These are phyloP conservation scores for Colletotrichum kahawae DNA, from an alignment of 2,329 filamentous ascomycete species.

Conservation along the genomic window DNA sequence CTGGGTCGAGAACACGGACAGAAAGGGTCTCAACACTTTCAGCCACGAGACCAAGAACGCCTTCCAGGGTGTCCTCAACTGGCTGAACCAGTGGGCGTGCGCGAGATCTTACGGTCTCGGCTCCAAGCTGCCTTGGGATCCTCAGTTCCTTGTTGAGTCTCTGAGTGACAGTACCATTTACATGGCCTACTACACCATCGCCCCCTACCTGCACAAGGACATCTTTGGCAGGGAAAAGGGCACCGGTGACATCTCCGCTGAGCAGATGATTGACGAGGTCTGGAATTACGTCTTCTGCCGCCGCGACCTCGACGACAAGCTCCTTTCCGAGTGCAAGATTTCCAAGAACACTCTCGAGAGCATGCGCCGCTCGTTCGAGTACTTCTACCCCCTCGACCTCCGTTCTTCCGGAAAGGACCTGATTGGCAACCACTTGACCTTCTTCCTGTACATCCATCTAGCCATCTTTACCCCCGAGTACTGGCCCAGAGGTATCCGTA, in stretches of 20 bases:
- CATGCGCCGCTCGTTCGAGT: constrained; percentile 92
- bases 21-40: constrained; percentile 79
- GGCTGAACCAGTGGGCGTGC: constrained; percentile 96
- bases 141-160: constrained; percentile 87
- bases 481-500: constrained; percentile 85
- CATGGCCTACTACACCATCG: constrained; percentile 78
- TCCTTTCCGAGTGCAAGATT: constrained; percentile 72
- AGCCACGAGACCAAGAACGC: constrained; percentile 76
- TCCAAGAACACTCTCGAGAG: constrained; percentile 74
- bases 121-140: constrained; percentile 94
- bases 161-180: constrained; percentile 94
- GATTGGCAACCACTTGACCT: constrained; percentile 91
- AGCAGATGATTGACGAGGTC: constrained; percentile 92
- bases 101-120: constrained; percentile 90
- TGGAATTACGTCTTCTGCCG: constrained; percentile 96
- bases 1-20: constrained; percentile 71
- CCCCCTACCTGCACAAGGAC: constrained; percentile 76
- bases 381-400: constrained; percentile 94
- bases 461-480: constrained; percentile 87
- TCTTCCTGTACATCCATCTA: constrained; percentile 86
- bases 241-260: constrained; percentile 70
- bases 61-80: constrained; percentile 86
- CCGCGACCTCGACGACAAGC: constrained; percentile 69
- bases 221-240: constrained; percentile 81
- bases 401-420: constrained; percentile 91